Evolutionary conservation across 2,329 filamentous ascomycete species (phyloP), one percentile per base, ranked within the genome.

Genomic region (Ciborinia camelliae): DNA sequence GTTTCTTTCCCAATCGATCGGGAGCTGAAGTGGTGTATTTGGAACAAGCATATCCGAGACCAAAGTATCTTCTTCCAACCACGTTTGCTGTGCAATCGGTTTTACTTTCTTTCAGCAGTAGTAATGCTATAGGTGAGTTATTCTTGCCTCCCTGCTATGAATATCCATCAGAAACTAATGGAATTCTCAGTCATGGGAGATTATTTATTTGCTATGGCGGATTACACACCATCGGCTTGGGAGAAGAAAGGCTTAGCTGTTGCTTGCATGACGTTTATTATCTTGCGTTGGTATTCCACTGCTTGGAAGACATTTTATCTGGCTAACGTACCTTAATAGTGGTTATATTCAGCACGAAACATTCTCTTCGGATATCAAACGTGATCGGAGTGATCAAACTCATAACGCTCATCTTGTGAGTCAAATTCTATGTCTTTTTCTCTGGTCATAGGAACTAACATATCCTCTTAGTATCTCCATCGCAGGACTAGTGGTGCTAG

Each of bases 21-120:
- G 87, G 87, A 0, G 82, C 82, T 0, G 86, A 90, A 70, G 86
- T 88, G 0, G 87, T 88, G 0, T 90, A 89, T 68, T 79, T 90
- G 0, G 87, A 90, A 69, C 87, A 90, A 71, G 84, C 86, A 0
- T 90, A 83, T 67, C 86, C 86, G 0, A 80, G 85, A 1, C 88
- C 87, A 0, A 82, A 80, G 63, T 87, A 85, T 71, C 81, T 90
- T 66, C 84, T 90, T 57, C 86, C 87, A 0, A 84, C 84, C 0
- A 79, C 85, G 0, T 90, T 87, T 71, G 87, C 87, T 0, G 81
- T 88, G 3, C 84, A 87, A 71, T 81, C 82, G 0, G 84, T 90
- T 1, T 73, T 87, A 1, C 76, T 90, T 4, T 88, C 87, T 0
- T 90, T 90, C 68, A 85, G 83, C 68, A 87, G 85, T 68, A 84